Conservation (phyloP, 306 rosid species). For the Ochetophila trinervis region DNA sequence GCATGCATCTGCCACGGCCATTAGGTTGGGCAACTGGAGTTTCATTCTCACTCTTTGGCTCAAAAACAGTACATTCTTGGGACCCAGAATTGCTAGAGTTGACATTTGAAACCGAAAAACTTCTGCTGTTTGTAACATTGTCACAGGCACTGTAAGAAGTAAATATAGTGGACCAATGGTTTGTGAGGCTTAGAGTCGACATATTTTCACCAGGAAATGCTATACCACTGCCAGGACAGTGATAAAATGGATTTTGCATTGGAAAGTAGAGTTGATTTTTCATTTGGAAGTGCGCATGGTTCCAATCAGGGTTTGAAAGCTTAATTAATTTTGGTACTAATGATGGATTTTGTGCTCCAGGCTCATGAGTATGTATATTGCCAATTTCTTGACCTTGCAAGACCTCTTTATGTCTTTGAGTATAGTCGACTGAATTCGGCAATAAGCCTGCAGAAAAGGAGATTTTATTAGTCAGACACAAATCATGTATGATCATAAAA, state of each 20-base stretch:
- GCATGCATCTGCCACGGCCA: conserved; percentile 24
- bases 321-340: conserved; percentile 7
- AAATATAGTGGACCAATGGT: conserved; percentile 13
- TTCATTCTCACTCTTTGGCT: conserved; percentile 37
- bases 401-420: conserved; percentile 33
- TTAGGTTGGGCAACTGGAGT: conserved; percentile 32
- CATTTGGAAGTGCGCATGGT: conserved; percentile 13
- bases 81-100: conserved; percentile 34
- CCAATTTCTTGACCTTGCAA: conserved; percentile 63
- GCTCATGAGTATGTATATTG: conserved; percentile 18
- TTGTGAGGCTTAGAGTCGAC: conserved; percentile 23
- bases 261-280: conserved; percentile 27
- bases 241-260: conserved; percentile 22
- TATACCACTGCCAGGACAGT: conserved; percentile 20
- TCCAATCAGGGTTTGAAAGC: conserved; percentile 18
- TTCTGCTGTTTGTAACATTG: conserved; percentile 23
- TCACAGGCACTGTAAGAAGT: conserved; percentile 8
- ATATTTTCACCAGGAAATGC: conserved; percentile 28
- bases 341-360: conserved; percentile 19
- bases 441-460: conserved; percentile 19
- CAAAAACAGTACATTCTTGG: conserved; percentile 28
- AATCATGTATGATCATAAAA: background rate
- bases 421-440: conserved; percentile 23
- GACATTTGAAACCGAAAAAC: conserved; percentile 34
- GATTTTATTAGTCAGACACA: conserved; percentile 15